These are phyloP conservation scores for Fusarium piperis DNA, from an alignment of 2,329 filamentous ascomycete genomes.

Conservation along the genomic window DNA sequence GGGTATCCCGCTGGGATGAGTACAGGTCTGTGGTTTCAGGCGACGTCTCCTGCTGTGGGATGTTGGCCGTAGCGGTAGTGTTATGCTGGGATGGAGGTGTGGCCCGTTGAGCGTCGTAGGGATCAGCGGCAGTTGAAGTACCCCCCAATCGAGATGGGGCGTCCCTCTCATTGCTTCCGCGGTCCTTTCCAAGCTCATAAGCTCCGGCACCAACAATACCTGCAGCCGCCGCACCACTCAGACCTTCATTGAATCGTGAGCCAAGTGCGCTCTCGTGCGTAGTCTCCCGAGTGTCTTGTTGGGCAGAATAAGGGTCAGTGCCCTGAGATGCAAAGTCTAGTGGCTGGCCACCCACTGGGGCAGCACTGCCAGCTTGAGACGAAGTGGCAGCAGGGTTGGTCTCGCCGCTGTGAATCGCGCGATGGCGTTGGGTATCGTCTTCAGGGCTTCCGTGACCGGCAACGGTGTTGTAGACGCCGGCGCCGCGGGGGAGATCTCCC, in stretches of 20 bases:
- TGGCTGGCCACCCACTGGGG: not conserved
- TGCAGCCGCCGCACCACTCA: not conserved
- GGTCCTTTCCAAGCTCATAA: constrained; percentile 13
- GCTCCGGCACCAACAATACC: constrained; percentile 10
- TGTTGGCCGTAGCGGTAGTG: not conserved
- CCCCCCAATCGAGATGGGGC: not conserved
- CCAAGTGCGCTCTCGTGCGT: not conserved
- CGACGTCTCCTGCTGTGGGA: not conserved
- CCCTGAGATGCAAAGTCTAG: not conserved
- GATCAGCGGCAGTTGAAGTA: not conserved
- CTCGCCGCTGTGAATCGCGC: not conserved
- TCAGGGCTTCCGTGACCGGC: constrained; percentile 26
- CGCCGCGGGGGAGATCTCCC: constrained; percentile 23
- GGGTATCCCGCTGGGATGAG: not conserved
- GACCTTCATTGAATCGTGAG: constrained; percentile 14
- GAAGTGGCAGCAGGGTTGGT: not conserved
- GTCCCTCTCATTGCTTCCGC: not conserved
- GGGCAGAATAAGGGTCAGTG: not conserved
- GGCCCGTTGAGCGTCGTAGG: not conserved
- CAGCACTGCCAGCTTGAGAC: not conserved
- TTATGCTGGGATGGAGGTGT: not conserved
- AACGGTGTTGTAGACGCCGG: constrained; percentile 9
- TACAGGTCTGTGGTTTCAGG: not conserved
- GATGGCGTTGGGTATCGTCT: constrained; percentile 13
- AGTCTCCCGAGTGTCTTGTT: not conserved